A percentile compares a stretch with the other conserved stretches of the same genome.
Evolutionary conservation across 2,329 filamentous ascomycete genomes (phyloP).

Genomic region (Aspergillus texensis): DNA sequence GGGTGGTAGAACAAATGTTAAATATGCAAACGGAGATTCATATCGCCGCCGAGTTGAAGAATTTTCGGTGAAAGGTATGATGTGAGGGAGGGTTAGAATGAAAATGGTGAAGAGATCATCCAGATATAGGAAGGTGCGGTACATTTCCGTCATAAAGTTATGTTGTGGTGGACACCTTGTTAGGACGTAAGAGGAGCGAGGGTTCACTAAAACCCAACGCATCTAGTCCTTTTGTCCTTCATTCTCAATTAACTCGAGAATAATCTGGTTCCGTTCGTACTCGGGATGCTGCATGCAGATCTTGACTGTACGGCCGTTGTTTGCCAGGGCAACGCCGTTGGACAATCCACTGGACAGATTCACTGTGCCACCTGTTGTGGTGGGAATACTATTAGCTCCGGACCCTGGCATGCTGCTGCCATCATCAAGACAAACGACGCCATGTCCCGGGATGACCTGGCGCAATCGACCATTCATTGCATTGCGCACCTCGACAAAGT

Average conservation of each 20-base stretch:
- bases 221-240: slow-evolving; percentile 69
- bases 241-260: slow-evolving; percentile 90
- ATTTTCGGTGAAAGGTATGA: background rate
- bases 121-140: background rate
- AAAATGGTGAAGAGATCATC: background rate
- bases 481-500: slow-evolving; percentile 96
- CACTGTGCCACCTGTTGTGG: slow-evolving; percentile 30
- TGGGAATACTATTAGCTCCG: slow-evolving; percentile 48
- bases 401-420: slow-evolving; percentile 52
- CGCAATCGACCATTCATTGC: slow-evolving; percentile 91
- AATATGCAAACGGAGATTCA: too few species aligned
- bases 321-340: slow-evolving; percentile 39
- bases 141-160: background rate
- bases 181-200: background rate
- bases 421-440: slow-evolving; percentile 89
- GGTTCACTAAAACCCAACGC: background rate
- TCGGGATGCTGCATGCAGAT: slow-evolving; percentile 94
- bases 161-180: background rate
- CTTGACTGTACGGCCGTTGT: slow-evolving; percentile 75
- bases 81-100: background rate
- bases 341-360: slow-evolving; percentile 32
- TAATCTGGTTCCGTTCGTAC: slow-evolving; percentile 78
- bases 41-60: background rate
- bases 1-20: background rate
- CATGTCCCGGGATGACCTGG: slow-evolving; percentile 90